Base-by-base conservation (phyloP, 2,329 filamentous ascomycete species). In the Neonectria coccinea region DNA sequence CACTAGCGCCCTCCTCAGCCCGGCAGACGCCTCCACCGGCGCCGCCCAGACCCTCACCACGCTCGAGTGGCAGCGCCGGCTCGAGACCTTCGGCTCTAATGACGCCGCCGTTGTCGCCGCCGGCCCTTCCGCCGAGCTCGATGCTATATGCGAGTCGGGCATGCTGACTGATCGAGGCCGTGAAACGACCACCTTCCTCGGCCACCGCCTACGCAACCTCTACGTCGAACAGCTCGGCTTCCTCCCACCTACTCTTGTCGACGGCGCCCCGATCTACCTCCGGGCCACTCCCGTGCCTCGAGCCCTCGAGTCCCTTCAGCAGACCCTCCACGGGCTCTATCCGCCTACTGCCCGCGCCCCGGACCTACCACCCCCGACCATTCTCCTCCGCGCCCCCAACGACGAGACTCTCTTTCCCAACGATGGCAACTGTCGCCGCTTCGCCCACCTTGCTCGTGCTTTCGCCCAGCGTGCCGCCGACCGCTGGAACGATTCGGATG, bases 381-480 rank as follows among this genome's bases (percentile, higher is more conserved):
- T 94, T 68, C 80, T 93, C 55, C 86, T 85, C 10, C 85, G 92
- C 42, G 82, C 86, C 4, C 84, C 86, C 5, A 84, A 84, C 48
- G 91, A 94, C 73, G 92, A 96, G 81, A 95, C 91, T 0, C 84
- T 95, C 1, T 93, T 91, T 76, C 92, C 92, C 20, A 96, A 95
- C 77, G 91, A 93, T 70, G 82, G 84, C 64, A 89, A 87, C 73
- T 96, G 92, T 77, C 86, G 88, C 51, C 87, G 92, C 29, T 92
- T 94, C 76, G 88, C 88, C 44, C 86, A 88, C 63, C 83, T 96
- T 11, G 84, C 89, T 1, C 83, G 89, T 31, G 88, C 90, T 4
- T 94, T 93, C 77, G 91, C 91, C 5, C 85, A 92, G 74, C 85
- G 91, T 45, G 86, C 92, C 6, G 91, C 91, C 9, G 85, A 88